Percentiles rank a stretch among this genome's conserved stretches.
Conservation (phyloP, 495 filamentous ascomycete species). For the Aspergillus nanangensis region DNA sequence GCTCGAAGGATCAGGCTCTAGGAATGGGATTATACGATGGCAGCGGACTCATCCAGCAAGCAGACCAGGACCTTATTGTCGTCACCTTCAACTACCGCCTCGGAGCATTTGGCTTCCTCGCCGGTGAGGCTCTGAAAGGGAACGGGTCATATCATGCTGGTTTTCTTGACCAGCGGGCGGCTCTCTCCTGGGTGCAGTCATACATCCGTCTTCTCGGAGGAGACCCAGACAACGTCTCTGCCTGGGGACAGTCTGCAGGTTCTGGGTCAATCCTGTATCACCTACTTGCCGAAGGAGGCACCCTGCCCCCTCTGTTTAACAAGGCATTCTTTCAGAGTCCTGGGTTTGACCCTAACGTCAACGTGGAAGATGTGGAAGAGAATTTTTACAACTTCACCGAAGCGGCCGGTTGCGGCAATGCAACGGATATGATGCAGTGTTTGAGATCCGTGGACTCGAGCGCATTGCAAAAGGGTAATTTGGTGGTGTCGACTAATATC, state of each 20-base stretch:
- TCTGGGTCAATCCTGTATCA: slow-evolving; percentile 39
- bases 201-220: slow-evolving; percentile 38
- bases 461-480: slow-evolving; percentile 19
- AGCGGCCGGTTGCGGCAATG: not conserved
- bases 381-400: slow-evolving; percentile 19
- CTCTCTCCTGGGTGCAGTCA: slow-evolving; percentile 24
- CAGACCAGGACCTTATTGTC: slow-evolving; percentile 33
- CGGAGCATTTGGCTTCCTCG: slow-evolving; percentile 48
- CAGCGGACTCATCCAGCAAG: slow-evolving; percentile 5
- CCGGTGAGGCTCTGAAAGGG: slow-evolving; percentile 42
- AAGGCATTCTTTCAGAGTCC: slow-evolving; percentile 45
- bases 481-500: slow-evolving; percentile 33
- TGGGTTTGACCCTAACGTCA: slow-evolving; percentile 42
- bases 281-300: slow-evolving; percentile 30
- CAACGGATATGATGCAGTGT: slow-evolving; percentile 21
- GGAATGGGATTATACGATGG: slow-evolving; percentile 14
- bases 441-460: slow-evolving; percentile 36
- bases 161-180: slow-evolving; percentile 43
- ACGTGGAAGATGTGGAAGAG: slow-evolving; percentile 27
- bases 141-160: slow-evolving; percentile 43
- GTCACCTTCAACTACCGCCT: slow-evolving; percentile 44
- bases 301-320: slow-evolving; percentile 42
- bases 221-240: slow-evolving; percentile 34
- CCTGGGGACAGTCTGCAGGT: slow-evolving; percentile 35
- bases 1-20: slow-evolving; percentile 20